Evolutionary conservation across 2,329 filamentous ascomycete genomes (phyloP).

Genomic region (Fusarium albosuccineum): DNA sequence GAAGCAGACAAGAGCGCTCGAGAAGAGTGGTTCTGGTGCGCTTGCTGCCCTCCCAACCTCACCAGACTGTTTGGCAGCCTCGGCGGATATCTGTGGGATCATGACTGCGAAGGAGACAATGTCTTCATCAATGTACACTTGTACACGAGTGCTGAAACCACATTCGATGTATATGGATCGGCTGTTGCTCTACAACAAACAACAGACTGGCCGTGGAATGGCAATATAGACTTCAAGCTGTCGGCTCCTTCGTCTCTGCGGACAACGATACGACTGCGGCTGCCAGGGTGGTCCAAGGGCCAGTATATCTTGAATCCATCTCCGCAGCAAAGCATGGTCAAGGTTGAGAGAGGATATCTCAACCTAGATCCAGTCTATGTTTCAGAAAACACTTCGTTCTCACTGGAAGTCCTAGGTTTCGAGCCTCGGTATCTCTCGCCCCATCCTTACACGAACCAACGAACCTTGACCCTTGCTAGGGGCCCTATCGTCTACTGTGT

Average conservation of each 20-base stretch:
- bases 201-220: slow-evolving; percentile 70
- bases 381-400: slow-evolving; percentile 49
- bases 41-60: slow-evolving; percentile 72
- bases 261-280: slow-evolving; percentile 61
- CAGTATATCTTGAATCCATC: slow-evolving; percentile 52
- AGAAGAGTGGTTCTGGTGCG: slow-evolving; percentile 69
- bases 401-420: slow-evolving; percentile 59
- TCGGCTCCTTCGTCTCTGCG: slow-evolving; percentile 36
- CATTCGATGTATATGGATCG: slow-evolving; percentile 53
- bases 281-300: slow-evolving; percentile 64
- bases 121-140: slow-evolving; percentile 66
- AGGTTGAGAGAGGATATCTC: slow-evolving; percentile 63
- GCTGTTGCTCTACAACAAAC: slow-evolving; percentile 53
- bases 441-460: slow-evolving; percentile 67
- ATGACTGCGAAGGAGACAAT: slow-evolving; percentile 45
- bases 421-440: slow-evolving; percentile 62
- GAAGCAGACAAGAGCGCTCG: slow-evolving; percentile 62
- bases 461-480: slow-evolving; percentile 64
- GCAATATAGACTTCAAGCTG: slow-evolving; percentile 61
- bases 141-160: slow-evolving; percentile 62
- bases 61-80: slow-evolving; percentile 67
- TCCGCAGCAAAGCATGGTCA: slow-evolving; percentile 19
- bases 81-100: slow-evolving; percentile 68
- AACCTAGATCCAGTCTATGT: slow-evolving; percentile 58
- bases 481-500: slow-evolving; percentile 72